Percentiles rank a stretch among this genome's conserved stretches.
Evolutionary conservation across 768 basidiomycete genomes (phyloP).

Genomic region (Asterophora lycoperdoides): DNA sequence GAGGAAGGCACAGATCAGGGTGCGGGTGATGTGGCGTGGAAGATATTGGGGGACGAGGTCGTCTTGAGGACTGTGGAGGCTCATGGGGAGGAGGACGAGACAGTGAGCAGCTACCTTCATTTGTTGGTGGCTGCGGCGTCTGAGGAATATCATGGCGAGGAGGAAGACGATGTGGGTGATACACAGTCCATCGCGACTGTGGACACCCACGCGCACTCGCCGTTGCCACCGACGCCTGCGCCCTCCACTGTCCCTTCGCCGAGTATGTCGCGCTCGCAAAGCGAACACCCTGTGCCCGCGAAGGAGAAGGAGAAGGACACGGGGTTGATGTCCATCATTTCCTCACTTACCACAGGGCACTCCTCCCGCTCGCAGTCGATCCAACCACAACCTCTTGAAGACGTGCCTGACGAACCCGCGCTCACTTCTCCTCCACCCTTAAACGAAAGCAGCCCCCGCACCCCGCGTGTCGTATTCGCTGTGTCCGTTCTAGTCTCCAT

Average conservation of each 20-base stretch:
- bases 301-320: conserved; percentile 43
- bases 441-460: conserved; percentile 16
- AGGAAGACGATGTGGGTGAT: conserved; percentile 44
- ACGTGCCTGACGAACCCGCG: conserved; percentile 25
- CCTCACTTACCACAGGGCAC: conserved; percentile 51
- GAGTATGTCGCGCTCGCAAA: conserved; percentile 52
- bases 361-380: conserved; percentile 57
- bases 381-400: conserved; percentile 37
- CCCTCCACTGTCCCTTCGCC: conserved; percentile 45
- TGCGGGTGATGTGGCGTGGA: conserved; percentile 46
- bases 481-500: conserved; percentile 58
- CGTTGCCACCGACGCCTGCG: conserved; percentile 24
- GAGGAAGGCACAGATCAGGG: conserved; percentile 29
- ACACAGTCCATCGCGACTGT: conserved; percentile 34
- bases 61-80: conserved; percentile 50
- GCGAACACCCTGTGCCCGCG: conserved; percentile 39
- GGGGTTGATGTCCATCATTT: conserved; percentile 56
- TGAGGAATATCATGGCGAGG: conserved; percentile 31
- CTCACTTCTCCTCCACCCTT: conserved; percentile 8
- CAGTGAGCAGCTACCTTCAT: conserved; percentile 31
- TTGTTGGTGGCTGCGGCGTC: conserved; percentile 38
- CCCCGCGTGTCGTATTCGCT: conserved; percentile 53
- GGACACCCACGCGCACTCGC: conserved; percentile 38
- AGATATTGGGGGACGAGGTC: conserved; percentile 64
- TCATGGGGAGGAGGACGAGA: conserved; percentile 21